Conservation (phyloP, 768 basidiomycete genomes). For the Tubosaeta sp. region DNA sequence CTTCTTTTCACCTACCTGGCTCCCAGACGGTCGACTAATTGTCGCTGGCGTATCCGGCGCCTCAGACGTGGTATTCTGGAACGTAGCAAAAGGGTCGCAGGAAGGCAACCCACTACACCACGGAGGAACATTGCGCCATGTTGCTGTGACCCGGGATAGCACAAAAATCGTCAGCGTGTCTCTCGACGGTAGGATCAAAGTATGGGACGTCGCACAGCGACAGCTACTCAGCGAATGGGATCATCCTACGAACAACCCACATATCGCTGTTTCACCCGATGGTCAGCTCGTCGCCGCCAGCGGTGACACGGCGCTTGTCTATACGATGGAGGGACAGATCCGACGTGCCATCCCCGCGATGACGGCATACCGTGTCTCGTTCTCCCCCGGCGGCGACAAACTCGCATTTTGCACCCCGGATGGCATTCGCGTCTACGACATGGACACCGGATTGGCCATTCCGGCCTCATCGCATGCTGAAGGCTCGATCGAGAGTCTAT, state of each 20-base stretch:
- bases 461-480: not conserved
- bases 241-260: too few species aligned
- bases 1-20: too few species aligned
- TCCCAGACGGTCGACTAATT: too few species aligned
- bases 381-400: conserved; percentile 2
- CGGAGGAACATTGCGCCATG: not conserved
- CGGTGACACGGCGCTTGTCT: not conserved
- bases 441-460: not conserved
- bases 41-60: too few species aligned
- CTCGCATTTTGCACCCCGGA: not conserved
- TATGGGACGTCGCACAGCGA: conserved; percentile 1
- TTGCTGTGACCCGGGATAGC: conserved; percentile 1
- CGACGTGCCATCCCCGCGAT: not conserved
- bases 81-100: too few species aligned
- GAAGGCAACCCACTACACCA: too few species aligned
- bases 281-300: conserved; percentile 1
- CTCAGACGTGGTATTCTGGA: too few species aligned
- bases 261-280: conserved; percentile 1
- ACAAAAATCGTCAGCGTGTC: not conserved
- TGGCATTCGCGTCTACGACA: not conserved
- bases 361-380: not conserved
- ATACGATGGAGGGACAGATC: not conserved
- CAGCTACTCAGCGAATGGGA: not conserved
- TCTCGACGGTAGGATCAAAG: not conserved
- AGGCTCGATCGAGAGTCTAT: not conserved